Evolutionary conservation across 1,139 yeast genomes (phyloP), one percentile per base, ranked within the genome.

Genomic region (Hemisphaericaspora subhashii): DNA sequence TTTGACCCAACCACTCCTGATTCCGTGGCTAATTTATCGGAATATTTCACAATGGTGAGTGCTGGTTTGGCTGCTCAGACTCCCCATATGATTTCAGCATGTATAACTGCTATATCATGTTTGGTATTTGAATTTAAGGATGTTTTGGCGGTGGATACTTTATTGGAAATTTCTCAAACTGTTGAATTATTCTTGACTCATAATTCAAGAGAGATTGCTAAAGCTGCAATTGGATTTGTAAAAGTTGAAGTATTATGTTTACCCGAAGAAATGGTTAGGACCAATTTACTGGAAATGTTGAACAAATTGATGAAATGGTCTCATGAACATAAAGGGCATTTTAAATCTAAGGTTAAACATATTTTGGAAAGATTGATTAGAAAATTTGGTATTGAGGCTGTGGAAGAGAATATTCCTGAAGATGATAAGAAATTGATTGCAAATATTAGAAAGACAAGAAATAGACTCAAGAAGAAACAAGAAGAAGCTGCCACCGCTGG

Each of bases 1-100:
- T 79, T 85, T 60, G 90, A 77, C 38, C 68, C 72, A 12, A 71
- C 68, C 14, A 77, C 81, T 29, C 83, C 84, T 12, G 75, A 77
- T 43, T 70, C 83, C 1, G 71, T 75, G 40, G 95, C 96, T 8
- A 72, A 80, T 13, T 72, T 92, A 45, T 76, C 81, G 33, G 97
- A 89, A 62, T 89, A 73, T 57, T 87, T 92, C 67, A 88, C 95
- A 24, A 88, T 92, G 86, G 85, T 92, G 17, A 81, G 94, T 62
- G 98, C 97, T 33, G 99, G 98, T 66, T 74, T 94, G 50, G 96
- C 95, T 26, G 97, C 96, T 39, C 83, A 85, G 51, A 78, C 94
- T 30, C 92, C 95, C 23, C 96, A 90, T 62, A 90, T 90, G 96
- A 86, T 92, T 35, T 86, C 96, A 54, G 97, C 98, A 13, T 84